Conservation (phyloP, 306 rosid genomes). For the Lotus japonicus region DNA sequence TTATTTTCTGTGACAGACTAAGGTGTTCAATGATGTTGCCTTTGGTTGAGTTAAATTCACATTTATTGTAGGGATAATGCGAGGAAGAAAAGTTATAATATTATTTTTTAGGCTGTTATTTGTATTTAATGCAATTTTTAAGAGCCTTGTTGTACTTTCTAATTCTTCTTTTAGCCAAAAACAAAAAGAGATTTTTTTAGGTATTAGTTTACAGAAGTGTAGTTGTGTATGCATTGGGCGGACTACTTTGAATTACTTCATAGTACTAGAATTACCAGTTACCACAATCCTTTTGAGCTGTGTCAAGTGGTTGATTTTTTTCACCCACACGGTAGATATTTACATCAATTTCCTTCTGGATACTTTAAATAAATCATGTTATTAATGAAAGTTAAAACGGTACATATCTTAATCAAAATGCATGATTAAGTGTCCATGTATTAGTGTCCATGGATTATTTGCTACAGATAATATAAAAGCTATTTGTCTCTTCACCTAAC, state of each 20-base stretch:
- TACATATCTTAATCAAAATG: neutral
- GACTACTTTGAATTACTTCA: neutral
- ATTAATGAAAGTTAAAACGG: neutral
- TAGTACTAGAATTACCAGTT: neutral
- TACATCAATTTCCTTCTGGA: neutral
- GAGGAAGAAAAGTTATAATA: neutral
- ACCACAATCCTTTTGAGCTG: neutral
- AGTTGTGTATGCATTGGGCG: neutral
- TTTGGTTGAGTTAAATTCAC: conserved; percentile 7
- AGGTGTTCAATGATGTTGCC: neutral
- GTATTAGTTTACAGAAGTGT: neutral
- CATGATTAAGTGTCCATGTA: neutral
- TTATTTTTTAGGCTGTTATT: neutral
- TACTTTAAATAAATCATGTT: conserved; percentile 2
- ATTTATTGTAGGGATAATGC: neutral
- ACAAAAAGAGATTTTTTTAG: neutral
- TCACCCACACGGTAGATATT: neutral
- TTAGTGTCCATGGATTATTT: neutral
- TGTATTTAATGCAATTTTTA: conserved; percentile 10
- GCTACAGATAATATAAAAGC: no score
- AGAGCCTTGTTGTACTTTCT: neutral
- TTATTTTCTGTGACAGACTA: conserved; percentile 1
- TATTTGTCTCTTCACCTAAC: no score
- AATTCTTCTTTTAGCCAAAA: neutral
- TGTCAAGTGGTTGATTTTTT: neutral